These are phyloP conservation scores for Actinomucor elegans DNA, from an alignment of 371 early-diverging fungal species.

Conservation along the genomic window DNA sequence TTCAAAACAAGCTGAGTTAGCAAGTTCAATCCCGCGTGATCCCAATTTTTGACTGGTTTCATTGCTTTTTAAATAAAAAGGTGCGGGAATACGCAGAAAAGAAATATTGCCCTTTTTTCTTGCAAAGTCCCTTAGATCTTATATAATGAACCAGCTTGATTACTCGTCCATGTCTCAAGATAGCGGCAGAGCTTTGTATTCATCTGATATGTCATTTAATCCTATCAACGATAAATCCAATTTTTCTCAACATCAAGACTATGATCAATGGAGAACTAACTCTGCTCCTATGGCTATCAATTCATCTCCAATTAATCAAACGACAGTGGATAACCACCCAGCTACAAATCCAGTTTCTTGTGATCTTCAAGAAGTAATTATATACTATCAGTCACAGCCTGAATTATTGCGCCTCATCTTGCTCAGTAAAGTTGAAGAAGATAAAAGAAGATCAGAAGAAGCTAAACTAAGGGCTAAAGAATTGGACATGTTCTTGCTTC, in stretches of 20 bases:
- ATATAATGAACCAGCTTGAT: slow-evolving; percentile 17
- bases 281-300: background rate
- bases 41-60: slow-evolving; percentile 19
- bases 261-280: slow-evolving; percentile 12
- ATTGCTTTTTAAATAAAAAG: slow-evolving; percentile 12
- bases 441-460: slow-evolving; percentile 56
- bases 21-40: slow-evolving; percentile 13
- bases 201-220: slow-evolving; percentile 6
- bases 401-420: slow-evolving; percentile 61
- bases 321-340: slow-evolving; percentile 1
- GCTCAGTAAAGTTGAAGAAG: slow-evolving; percentile 65
- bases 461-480: slow-evolving; percentile 49
- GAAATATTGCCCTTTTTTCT: slow-evolving; percentile 3
- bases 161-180: slow-evolving; percentile 12
- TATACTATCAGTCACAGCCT: slow-evolving; percentile 58
- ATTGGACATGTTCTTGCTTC: slow-evolving; percentile 36
- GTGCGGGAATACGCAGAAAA: slow-evolving; percentile 18
- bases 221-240: slow-evolving; percentile 1
- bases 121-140: background rate
- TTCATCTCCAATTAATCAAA: background rate
- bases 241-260: slow-evolving; percentile 8
- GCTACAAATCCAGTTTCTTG: slow-evolving; percentile 21
- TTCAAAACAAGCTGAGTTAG: background rate
- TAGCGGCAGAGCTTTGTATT: slow-evolving; percentile 1
- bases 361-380: slow-evolving; percentile 56